Evolutionary conservation across 352 stramenopile genomes (phyloP).

Genomic region (Blastocystis sp.): DNA sequence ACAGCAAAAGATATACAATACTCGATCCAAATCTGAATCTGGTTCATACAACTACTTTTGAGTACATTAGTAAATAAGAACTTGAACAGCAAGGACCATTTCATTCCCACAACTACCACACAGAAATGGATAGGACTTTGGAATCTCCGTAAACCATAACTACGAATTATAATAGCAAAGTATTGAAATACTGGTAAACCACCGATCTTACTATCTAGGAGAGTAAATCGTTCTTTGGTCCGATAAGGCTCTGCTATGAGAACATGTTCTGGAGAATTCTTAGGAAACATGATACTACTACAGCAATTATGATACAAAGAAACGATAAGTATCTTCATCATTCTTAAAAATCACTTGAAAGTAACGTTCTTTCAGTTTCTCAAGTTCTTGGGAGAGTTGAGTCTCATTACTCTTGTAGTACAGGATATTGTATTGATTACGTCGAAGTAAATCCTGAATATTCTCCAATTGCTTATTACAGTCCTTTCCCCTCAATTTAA

Average conservation of each 20-base stretch:
- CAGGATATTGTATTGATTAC: conserved; percentile 19
- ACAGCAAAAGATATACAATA: conserved; percentile 53
- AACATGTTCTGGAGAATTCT: neutral
- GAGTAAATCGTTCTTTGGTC: conserved; percentile 36
- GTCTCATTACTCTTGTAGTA: conserved; percentile 28
- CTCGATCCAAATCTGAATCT: neutral
- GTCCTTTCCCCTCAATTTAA: neutral
- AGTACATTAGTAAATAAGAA: neutral
- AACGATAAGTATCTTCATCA: neutral
- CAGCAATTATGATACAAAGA: neutral
- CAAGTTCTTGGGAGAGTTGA: conserved; percentile 13
- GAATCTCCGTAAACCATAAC: conserved; percentile 14
- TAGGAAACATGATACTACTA: conserved; percentile 31
- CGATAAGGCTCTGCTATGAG: conserved; percentile 41
- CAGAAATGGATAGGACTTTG: conserved; percentile 29
- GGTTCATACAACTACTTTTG: conserved; percentile 9
- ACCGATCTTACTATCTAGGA: conserved; percentile 49
- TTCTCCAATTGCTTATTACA: neutral
- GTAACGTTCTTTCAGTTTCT: conserved; percentile 20
- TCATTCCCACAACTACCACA: conserved; percentile 38
- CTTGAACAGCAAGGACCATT: conserved; percentile 32
- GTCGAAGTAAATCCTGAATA: conserved; percentile 1
- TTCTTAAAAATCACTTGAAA: neutral
- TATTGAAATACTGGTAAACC: conserved; percentile 13
- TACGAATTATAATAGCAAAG: neutral